Evolutionary conservation across 352 stramenopile genomes (phyloP).

Genomic region (Phytophthora hibernalis): DNA sequence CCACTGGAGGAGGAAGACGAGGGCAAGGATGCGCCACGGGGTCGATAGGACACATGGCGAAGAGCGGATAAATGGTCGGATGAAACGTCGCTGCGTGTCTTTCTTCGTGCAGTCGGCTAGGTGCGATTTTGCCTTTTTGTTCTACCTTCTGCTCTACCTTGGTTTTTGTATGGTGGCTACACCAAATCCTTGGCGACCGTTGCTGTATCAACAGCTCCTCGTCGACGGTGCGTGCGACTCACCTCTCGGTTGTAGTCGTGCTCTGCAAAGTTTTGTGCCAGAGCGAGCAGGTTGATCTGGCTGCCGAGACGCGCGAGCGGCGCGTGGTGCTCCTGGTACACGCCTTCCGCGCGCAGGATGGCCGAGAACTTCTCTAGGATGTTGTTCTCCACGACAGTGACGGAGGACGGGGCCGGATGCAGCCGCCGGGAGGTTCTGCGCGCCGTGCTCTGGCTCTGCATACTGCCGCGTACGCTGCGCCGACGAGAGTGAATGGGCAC

Average conservation of each 20-base stretch:
- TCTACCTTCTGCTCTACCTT: neutral
- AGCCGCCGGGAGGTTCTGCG: constrained; percentile 37
- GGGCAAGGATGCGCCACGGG: neutral
- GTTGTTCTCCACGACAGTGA: constrained; percentile 59
- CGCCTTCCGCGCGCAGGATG: constrained; percentile 60
- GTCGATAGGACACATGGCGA: constrained; percentile 35
- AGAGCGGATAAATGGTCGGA: neutral
- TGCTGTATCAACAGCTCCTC: constrained; percentile 25
- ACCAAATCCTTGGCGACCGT: constrained; percentile 2
- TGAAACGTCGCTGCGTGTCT: constrained; percentile 24
- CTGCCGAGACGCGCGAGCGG: constrained; percentile 67
- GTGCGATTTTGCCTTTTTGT: neutral
- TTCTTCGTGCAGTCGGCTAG: neutral
- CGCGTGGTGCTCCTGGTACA: constrained; percentile 63
- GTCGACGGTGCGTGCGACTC: constrained; percentile 24
- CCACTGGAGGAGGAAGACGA: constrained; percentile 33
- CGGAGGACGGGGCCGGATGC: constrained; percentile 52
- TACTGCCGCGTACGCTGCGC: constrained; percentile 27
- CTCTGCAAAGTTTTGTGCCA: constrained; percentile 34
- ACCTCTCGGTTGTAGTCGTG: constrained; percentile 32
- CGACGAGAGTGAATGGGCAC: constrained; percentile 46
- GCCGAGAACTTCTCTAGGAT: constrained; percentile 69
- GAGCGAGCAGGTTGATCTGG: constrained; percentile 53
- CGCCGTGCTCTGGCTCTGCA: constrained; percentile 6
- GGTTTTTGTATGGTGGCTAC: neutral